These are phyloP conservation scores for Paragyromitra xinjiangensis DNA, from an alignment of 495 filamentous ascomycete genomes.

Conservation along the genomic window DNA sequence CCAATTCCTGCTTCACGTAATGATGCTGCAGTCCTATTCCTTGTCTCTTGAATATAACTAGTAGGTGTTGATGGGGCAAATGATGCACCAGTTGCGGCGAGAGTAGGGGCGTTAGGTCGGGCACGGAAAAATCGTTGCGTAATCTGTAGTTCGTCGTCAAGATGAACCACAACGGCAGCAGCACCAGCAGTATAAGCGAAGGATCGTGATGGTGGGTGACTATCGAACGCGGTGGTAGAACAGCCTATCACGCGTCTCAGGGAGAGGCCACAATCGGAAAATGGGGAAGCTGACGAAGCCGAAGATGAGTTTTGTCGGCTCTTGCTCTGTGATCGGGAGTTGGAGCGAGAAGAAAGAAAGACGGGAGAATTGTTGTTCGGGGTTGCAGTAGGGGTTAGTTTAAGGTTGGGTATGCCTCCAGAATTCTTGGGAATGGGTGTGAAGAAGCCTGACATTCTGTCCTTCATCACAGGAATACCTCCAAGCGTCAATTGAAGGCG, in stretches of 20 bases:
- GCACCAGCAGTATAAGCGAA: slow-evolving; percentile 94
- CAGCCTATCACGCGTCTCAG: slow-evolving; percentile 83
- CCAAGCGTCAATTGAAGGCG: slow-evolving; percentile 50
- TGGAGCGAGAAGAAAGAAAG: slow-evolving; percentile 64
- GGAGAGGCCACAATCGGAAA: slow-evolving; percentile 65
- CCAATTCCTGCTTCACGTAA: slow-evolving; percentile 67
- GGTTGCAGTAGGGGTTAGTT: slow-evolving; percentile 73
- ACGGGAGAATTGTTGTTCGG: slow-evolving; percentile 70
- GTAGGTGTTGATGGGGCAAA: slow-evolving; percentile 71
- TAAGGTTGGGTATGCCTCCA: slow-evolving; percentile 62
- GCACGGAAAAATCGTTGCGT: slow-evolving; percentile 91
- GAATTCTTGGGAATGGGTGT: slow-evolving; percentile 51
- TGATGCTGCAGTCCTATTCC: slow-evolving; percentile 66
- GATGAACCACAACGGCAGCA: slow-evolving; percentile 85
- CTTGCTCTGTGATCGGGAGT: slow-evolving; percentile 69
- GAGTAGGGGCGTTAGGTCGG: slow-evolving; percentile 76
- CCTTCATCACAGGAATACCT: slow-evolving; percentile 48
- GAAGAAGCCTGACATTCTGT: slow-evolving; percentile 57
- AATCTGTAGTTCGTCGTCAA: slow-evolving; percentile 75
- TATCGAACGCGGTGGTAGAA: slow-evolving; percentile 86
- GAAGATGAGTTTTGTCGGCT: slow-evolving; percentile 56
- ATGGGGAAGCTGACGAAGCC: slow-evolving; percentile 48
- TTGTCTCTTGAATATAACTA: slow-evolving; percentile 67
- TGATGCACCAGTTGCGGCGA: slow-evolving; percentile 50
- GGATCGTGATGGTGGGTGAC: slow-evolving; percentile 70